Evolutionary conservation across 2,329 filamentous ascomycete species (phyloP).

Genomic region (Paracamarosporium sp.): DNA sequence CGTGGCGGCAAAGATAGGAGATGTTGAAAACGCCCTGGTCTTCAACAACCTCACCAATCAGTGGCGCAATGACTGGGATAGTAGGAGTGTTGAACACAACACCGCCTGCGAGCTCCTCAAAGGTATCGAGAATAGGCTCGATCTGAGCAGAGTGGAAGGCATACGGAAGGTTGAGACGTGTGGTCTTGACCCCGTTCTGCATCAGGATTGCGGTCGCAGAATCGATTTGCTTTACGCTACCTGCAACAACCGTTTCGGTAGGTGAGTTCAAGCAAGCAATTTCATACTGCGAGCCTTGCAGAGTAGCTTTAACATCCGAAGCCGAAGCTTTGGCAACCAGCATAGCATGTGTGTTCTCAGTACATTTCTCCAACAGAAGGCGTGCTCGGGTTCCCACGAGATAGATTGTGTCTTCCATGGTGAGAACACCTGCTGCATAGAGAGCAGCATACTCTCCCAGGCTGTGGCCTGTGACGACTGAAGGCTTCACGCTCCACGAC

Average conservation of each 20-base stretch:
- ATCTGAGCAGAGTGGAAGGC: conserved; percentile 72
- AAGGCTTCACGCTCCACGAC: conserved; percentile 60
- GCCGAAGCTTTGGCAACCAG: conserved; percentile 62
- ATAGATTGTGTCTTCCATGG: conserved; percentile 74
- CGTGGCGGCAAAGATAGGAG: conserved; percentile 69
- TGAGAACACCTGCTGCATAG: conserved; percentile 73
- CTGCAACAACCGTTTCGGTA: conserved; percentile 74
- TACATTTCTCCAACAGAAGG: conserved; percentile 70
- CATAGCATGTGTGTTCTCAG: conserved; percentile 71
- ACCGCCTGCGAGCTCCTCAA: conserved; percentile 60
- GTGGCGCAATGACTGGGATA: conserved; percentile 74
- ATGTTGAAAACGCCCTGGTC: conserved; percentile 64
- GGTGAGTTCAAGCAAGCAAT: conserved; percentile 81
- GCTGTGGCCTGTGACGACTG: conserved; percentile 64
- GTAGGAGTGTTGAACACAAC: conserved; percentile 66
- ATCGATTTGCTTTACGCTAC: conserved; percentile 66
- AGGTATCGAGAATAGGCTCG: conserved; percentile 67
- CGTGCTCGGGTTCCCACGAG: conserved; percentile 74
- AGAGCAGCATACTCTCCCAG: conserved; percentile 78
- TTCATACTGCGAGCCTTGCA: conserved; percentile 58
- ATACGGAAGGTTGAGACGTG: conserved; percentile 68
- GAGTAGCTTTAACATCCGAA: conserved; percentile 60
- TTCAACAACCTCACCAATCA: conserved; percentile 66
- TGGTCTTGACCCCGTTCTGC: conserved; percentile 63
- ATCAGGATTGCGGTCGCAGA: conserved; percentile 58